These are phyloP conservation scores for Phyllosticta citribraziliensis DNA, from an alignment of 2,329 filamentous ascomycete genomes.

Conservation along the genomic window DNA sequence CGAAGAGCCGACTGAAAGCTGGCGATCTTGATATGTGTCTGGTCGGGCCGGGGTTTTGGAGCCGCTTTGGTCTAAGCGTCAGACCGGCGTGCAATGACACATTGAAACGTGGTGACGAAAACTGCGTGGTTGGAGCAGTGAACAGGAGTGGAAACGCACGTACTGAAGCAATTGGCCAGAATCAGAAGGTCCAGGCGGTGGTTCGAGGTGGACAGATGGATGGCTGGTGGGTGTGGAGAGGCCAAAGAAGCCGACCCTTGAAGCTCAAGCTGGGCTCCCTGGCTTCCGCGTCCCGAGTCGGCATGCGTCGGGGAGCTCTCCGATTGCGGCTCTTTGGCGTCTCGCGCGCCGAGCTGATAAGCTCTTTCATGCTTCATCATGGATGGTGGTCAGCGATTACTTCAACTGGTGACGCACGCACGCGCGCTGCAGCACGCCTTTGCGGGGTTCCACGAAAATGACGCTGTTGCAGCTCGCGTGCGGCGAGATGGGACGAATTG, in stretches of 20 bases:
- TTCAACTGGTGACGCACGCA: not conserved
- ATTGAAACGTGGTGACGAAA: not conserved
- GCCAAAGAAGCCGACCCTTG: not conserved
- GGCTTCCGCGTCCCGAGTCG: not conserved
- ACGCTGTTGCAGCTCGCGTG: not conserved
- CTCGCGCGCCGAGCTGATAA: not conserved
- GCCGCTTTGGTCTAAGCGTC: not conserved
- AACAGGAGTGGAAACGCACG: not conserved
- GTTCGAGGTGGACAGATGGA: not conserved
- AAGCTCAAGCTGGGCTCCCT: not conserved
- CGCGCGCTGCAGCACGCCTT: not conserved
- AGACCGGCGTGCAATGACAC: not conserved
- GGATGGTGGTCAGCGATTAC: not conserved
- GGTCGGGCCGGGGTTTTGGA: not conserved
- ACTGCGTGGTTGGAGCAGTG: not conserved
- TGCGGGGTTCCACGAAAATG: not conserved
- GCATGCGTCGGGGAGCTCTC: not conserved
- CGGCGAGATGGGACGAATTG: not conserved
- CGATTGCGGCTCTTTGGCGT: not conserved
- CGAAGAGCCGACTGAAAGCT: not conserved
- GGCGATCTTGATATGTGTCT: not conserved
- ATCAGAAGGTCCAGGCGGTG: not conserved
- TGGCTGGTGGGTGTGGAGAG: not conserved
- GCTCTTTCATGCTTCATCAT: not conserved
- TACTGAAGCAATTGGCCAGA: not conserved